Conservation (phyloP, 805 yeast species). For the Candida cerambycidarum region DNA sequence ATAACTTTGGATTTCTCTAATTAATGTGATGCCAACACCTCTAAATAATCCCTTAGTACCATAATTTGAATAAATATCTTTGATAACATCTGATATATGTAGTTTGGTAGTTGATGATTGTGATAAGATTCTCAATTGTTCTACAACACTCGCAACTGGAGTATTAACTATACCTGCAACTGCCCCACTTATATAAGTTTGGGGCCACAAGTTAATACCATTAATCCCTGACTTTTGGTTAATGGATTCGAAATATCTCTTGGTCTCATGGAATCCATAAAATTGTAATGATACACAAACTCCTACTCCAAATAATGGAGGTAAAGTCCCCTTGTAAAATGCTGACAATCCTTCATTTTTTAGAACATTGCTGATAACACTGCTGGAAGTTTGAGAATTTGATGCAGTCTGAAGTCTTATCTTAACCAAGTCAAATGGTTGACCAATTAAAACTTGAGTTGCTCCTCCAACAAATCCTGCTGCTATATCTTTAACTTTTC, state of each 20-base stretch:
- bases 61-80: conserved; percentile 36
- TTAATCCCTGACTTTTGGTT: conserved; percentile 21
- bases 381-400: conserved; percentile 27
- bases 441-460: conserved; percentile 47
- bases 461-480: conserved; percentile 50
- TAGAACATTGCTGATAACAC: conserved; percentile 35
- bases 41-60: conserved; percentile 58
- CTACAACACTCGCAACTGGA: conserved; percentile 63
- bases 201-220: conserved; percentile 50
- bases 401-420: conserved; percentile 41
- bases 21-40: conserved; percentile 52
- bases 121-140: conserved; percentile 61
- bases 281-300: conserved; percentile 69
- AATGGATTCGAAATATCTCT: conserved; percentile 49
- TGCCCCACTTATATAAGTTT: conserved; percentile 63
- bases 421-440: conserved; percentile 47
- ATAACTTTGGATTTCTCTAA: conserved; percentile 69
- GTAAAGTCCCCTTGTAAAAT: conserved; percentile 45
- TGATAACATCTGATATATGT: conserved; percentile 31
- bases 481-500: conserved; percentile 42
- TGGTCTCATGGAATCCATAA: conserved; percentile 70
- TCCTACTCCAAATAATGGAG: conserved; percentile 48
- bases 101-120: conserved; percentile 41
- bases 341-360: conserved; percentile 43
- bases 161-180: conserved; percentile 66